phyloP scores from a whole-genome alignment of 768 basidiomycete genomes.

The Dendrothele bispora region DNA sequence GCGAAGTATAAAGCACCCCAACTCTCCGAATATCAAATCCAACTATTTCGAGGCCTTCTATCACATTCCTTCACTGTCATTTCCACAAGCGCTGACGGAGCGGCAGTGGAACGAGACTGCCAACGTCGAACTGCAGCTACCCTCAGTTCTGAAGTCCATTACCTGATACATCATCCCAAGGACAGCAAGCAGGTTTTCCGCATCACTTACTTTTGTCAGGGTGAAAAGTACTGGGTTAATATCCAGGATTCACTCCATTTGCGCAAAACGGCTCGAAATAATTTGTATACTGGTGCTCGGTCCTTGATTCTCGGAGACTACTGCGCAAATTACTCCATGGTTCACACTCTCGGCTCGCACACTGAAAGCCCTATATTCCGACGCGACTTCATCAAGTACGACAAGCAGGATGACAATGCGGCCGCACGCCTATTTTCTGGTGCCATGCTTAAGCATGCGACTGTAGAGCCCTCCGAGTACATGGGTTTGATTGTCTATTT shows the following conservation, averaged over 20 bases:
- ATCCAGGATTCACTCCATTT: constrained; percentile 37
- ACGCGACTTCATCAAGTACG: constrained; percentile 30
- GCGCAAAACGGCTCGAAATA: constrained; percentile 34
- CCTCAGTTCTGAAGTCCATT: not conserved
- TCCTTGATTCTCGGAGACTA: constrained; percentile 22
- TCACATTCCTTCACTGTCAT: not conserved
- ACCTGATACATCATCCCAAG: not conserved
- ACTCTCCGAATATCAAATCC: no score
- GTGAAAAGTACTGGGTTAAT: constrained; percentile 22
- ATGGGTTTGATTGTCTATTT: constrained; percentile 23
- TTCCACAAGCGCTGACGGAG: not conserved
- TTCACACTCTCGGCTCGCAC: constrained; percentile 18
- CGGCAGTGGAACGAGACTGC: not conserved
- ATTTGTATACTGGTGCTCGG: constrained; percentile 32
- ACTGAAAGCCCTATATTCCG: constrained; percentile 21
- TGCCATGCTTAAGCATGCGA: constrained; percentile 16
- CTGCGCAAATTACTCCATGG: constrained; percentile 14
- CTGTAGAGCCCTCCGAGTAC: constrained; percentile 15
- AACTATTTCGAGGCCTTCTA: not conserved
- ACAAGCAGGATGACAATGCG: constrained; percentile 36
- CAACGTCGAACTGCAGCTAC: not conserved
- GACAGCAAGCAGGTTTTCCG: not conserved
- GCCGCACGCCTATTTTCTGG: constrained; percentile 33
- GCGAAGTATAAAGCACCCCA: no score
- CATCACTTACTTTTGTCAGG: constrained; percentile 11